These are phyloP conservation scores for Botrytis paeoniae DNA, from an alignment of 2,329 filamentous ascomycete species.

Conservation along the genomic window DNA sequence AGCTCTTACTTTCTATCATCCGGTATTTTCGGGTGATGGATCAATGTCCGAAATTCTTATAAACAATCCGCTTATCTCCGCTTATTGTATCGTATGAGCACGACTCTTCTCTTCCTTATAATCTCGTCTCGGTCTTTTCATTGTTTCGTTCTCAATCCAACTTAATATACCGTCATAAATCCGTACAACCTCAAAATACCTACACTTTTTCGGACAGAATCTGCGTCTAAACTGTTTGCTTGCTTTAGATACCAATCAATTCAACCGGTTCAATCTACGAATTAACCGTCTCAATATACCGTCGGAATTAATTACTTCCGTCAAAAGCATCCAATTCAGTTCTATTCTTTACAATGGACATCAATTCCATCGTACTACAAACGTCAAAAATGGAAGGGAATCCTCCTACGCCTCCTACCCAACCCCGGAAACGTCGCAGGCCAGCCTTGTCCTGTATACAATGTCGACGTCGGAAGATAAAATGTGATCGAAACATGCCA, in stretches of 20 bases:
- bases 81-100: neutral
- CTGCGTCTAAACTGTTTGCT: neutral
- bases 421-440: conserved; percentile 32
- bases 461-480: conserved; percentile 39
- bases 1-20: neutral
- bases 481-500: conserved; percentile 20
- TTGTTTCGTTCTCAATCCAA: neutral
- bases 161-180: conserved; percentile 10
- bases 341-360: conserved; percentile 5
- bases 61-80: conserved; percentile 9
- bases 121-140: conserved; percentile 12
- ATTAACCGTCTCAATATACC: neutral
- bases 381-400: neutral
- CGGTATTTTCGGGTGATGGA: neutral
- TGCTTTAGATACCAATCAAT: neutral
- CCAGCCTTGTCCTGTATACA: conserved; percentile 43
- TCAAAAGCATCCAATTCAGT: neutral
- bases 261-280: neutral
- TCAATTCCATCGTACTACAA: conserved; percentile 17
- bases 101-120: neutral
- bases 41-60: conserved; percentile 12
- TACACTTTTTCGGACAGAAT: neutral
- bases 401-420: conserved; percentile 8
- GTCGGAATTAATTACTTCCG: neutral
- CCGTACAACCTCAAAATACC: neutral